These are phyloP conservation scores for Chenopodium album DNA, from an alignment of 148 eudicot species.

Conservation along the genomic window DNA sequence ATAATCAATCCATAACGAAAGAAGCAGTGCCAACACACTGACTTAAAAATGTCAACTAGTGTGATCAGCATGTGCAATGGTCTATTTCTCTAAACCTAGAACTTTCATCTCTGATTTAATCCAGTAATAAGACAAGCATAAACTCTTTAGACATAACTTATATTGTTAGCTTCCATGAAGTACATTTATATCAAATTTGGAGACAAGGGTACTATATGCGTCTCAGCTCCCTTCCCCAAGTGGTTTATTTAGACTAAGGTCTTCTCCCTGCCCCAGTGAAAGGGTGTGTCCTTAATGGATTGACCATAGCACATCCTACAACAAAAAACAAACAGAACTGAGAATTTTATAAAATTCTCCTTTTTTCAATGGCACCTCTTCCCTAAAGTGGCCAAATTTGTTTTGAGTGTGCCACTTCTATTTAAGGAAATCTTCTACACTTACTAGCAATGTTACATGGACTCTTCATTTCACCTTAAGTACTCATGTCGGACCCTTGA, in stretches of 20 bases:
- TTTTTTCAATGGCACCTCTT: too few relatives aligned
- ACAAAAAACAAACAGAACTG: neutral
- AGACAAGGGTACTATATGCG: too few relatives aligned
- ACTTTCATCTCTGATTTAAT: neutral
- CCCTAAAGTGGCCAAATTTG: too few relatives aligned
- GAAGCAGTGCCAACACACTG: neutral
- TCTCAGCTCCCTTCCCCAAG: neutral
- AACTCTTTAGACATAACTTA: neutral
- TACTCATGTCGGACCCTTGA: too few relatives aligned
- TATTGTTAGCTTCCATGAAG: neutral
- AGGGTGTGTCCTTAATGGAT: neutral
- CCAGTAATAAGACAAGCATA: neutral
- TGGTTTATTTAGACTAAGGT: neutral
- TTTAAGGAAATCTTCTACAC: too few relatives aligned
- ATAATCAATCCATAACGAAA: neutral
- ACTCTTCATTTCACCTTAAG: too few relatives aligned
- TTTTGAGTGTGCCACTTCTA: too few relatives aligned
- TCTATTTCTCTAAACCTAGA: neutral
- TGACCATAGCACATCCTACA: neutral
- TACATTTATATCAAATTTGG: neutral
- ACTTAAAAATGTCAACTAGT: neutral
- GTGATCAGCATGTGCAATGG: neutral
- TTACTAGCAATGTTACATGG: too few relatives aligned
- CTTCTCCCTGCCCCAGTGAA: neutral
- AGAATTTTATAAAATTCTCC: neutral